Percentiles rank a stretch among this genome's conserved stretches.
Conservation (phyloP, 495 filamentous ascomycete species). For the Podospora conica region DNA sequence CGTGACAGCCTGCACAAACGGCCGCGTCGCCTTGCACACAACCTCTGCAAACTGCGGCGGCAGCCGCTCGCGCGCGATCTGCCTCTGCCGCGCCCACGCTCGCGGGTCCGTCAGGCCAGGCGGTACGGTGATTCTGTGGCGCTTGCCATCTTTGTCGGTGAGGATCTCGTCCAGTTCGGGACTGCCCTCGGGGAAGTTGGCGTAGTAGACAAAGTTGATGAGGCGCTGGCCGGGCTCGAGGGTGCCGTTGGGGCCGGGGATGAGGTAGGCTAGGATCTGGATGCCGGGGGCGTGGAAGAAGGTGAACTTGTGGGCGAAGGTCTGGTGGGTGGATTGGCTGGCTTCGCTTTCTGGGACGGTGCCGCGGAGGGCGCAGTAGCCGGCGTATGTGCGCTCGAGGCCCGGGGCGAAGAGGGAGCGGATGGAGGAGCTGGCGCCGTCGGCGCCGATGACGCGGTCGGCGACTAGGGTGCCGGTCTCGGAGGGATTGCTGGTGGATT, state of each 20-base stretch:
- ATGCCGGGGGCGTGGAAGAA: slow-evolving; percentile 41
- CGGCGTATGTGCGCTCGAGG: slow-evolving; percentile 47
- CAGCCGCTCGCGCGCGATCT: slow-evolving; percentile 35
- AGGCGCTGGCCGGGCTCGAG: slow-evolving; percentile 42
- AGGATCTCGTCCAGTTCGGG: slow-evolving; percentile 44
- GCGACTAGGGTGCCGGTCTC: slow-evolving; percentile 27
- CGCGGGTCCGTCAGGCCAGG: slow-evolving; percentile 38
- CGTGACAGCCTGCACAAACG: slow-evolving; percentile 52
- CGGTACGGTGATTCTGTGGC: slow-evolving; percentile 44
- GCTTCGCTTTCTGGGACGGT: slow-evolving; percentile 62
- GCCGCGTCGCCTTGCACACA: slow-evolving; percentile 39
- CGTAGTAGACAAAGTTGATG: slow-evolving; percentile 55
- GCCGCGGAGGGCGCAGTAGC: slow-evolving; percentile 51
- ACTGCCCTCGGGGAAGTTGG: slow-evolving; percentile 44
- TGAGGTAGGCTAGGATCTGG: slow-evolving; percentile 48
- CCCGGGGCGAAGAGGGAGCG: slow-evolving; percentile 41
- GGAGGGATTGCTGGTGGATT: slow-evolving; percentile 25
- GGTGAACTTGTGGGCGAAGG: slow-evolving; percentile 50
- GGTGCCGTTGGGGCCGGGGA: slow-evolving; percentile 45
- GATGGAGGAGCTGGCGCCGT: slow-evolving; percentile 51
- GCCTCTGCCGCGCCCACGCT: slow-evolving; percentile 41
- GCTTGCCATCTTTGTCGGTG: slow-evolving; percentile 44
- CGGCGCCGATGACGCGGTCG: slow-evolving; percentile 49
- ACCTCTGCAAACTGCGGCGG: slow-evolving; percentile 51
- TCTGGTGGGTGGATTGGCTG: slow-evolving; percentile 64